Base-by-base conservation (phyloP, 805 yeast genomes). In the Candida gorgasii region DNA sequence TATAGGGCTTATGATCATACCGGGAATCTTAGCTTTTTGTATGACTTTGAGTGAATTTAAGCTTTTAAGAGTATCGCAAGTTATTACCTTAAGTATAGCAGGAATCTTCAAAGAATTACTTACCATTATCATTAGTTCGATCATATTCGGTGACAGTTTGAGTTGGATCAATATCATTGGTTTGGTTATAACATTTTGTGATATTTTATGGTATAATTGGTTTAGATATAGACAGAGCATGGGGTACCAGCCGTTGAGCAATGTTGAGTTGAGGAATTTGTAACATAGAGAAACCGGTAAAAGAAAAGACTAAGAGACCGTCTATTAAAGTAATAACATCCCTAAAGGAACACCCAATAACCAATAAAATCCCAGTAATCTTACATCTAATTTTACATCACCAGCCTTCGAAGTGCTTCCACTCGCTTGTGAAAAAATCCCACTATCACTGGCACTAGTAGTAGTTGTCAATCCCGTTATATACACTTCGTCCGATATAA, bases 61-160 rank as follows among this genome's bases (percentile, higher is more conserved):
- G 43, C 78, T 93, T 6, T 73, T 93, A 40, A 84, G 86, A 42
- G 79, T 83, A 32, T 86, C 97, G 0, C 86, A 88, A 43, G 89
- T 93, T 11, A 72, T 90, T 34, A 90, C 99, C 0, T 65, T 93
- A 22, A 83, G 95, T 5, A 79, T 93, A 32, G 95, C 95, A 0
- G 99, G 99, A 1, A 86, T 93, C 13, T 86, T 92, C 60, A 93
- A 93, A 59, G 99, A 93, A 61, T 71, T 93, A 12, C 68, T 90
- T 36, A 93, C 99, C 0, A 89, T 93, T 28, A 73, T 84, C 1
- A 68, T 82, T 3, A 80, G 92, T 44, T 64, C 76, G 23, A 48
- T 88, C 4, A 72, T 90, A 1, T 87, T 89, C 61, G 84, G 84
- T 30, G 99, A 93, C 61, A 61, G 63, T 28, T 69, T 93, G 39